phyloP scores from a whole-genome alignment of 345 rosid genomes.

The Adansonia digitata region DNA sequence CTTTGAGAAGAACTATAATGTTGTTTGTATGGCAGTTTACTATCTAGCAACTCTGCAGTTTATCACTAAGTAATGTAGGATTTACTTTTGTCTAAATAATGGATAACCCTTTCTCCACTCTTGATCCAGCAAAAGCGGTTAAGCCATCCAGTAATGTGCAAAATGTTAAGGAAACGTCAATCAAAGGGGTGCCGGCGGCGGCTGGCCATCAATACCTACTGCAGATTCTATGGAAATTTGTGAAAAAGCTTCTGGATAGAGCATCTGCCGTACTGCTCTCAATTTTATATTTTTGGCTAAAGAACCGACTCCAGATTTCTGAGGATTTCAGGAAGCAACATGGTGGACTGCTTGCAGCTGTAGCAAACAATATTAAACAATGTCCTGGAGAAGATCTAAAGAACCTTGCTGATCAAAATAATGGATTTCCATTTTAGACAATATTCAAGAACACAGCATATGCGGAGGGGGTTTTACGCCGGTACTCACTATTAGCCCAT shows the following conservation, averaged over 20 bases:
- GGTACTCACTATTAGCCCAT: no score
- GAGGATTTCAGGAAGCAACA: slow-evolving; percentile 37
- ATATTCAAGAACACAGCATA: neutral
- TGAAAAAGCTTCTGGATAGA: no score
- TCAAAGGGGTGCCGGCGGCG: slow-evolving; percentile 8
- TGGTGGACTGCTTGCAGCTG: slow-evolving; percentile 45
- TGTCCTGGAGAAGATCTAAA: slow-evolving; percentile 21
- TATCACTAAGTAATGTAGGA: neutral
- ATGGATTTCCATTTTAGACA: neutral
- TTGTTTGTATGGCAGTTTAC: neutral
- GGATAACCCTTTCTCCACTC: neutral
- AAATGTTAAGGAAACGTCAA: slow-evolving; percentile 32
- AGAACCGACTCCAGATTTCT: slow-evolving; percentile 36
- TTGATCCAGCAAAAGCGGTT: slow-evolving; percentile 44
- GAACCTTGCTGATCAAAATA: neutral
- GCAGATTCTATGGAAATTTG: slow-evolving; percentile 53
- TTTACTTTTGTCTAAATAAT: neutral
- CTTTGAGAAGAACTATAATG: neutral
- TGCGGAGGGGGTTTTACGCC: no score
- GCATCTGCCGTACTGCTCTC: no score
- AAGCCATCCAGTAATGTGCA: slow-evolving; percentile 36
- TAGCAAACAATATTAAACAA: slow-evolving; percentile 43
- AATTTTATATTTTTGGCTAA: neutral
- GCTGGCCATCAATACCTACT: slow-evolving; percentile 24
- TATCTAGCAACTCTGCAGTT: neutral